Base-by-base conservation (phyloP, 495 filamentous ascomycete species). In the Lophiotrema nucula region DNA sequence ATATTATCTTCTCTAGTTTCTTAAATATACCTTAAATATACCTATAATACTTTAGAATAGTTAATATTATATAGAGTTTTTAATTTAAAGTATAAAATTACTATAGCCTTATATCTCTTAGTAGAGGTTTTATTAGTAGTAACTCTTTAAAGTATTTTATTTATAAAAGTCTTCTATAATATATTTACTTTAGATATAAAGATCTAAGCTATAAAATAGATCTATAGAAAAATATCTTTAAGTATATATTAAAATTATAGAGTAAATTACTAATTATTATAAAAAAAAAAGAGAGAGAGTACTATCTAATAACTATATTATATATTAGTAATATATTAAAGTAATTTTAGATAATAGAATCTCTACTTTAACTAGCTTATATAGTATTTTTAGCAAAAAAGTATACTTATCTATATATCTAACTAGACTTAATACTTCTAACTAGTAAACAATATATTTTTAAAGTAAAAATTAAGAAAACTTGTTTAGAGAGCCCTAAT, bases 391-490 rank as follows among this genome's bases (percentile, higher is more conserved):
- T 43, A 43, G 39, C 19, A 43, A 43, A 16, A 10, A 43, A 43
- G 18, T 19, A 43, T 19, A 43, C 19, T 43, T 43, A 19, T 43
- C 19, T 43, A 43, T 43, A 38, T 55, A 18, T 53, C 70, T 71
- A 24, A 77, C n/a, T 25, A 73, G 54, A 48, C 67, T 65, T 49
- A 77, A 56, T 22, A 64, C 73, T 67, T 79, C 74, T 18, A 78
- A 24, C 76, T 69, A 78, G 56, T 72, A 67, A n/a, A 81, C 67
- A 35, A 81, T 71, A 60, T 79, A 67, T 49, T 66, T 27, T 48
- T 60, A 24, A 13, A 79, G 56, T 27, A 80, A 80, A 5, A 24
- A n/a, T n/a, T n/a, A n/a, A n/a, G n/a, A n/a, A n/a, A n/a, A n/a
- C n/a, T n/a, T 24, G 38, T 68, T 22, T 5, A n/a, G n/a, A n/a